Evolutionary conservation across 1,284 basidiomycete genomes (phyloP), one percentile per base, ranked within the genome.

Genomic region (Somion occarium): DNA sequence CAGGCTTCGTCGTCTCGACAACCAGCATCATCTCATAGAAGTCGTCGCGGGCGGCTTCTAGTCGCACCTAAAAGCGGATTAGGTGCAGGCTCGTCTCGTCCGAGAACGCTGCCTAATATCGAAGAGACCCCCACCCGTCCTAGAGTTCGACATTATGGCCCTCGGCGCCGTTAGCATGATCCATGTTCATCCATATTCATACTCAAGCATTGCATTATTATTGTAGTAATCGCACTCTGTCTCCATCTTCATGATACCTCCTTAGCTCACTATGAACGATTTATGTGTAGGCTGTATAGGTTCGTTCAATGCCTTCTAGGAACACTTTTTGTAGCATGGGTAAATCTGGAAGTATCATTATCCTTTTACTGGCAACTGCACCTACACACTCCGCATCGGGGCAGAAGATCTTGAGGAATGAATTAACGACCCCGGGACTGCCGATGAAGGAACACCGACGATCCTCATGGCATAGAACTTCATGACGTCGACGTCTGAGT

Each of bases 41-140:
- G 37, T 18, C 48, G 42, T 27, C 13, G 27, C 2, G 42, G 25
- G 12, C 26, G 49, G 12, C 49, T 54, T 23, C 37, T 56, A 20
- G 48, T 59, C 38, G 41, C 51, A 39, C 25, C 24, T 4, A 30
- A 44, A 7, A 46, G 49, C 11, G 49, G 48, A n/a, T 38, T 20
- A 19, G 52, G 30, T 5, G 43, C 48, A 13, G 55, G 47, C n/a
- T 38, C 56, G 3, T 27, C 52, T 15, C 48, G 55, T 18, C 38
- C 52, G 22, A 48, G 55, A 4, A 63, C 62, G 25, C 68, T 68
- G 44, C 65, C 65, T 48, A 65, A 62, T 22, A 74, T 66, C 56
- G 79, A 84, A 53, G 82, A 85, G 61, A 85, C 82, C 2, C 82
- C 82, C 25, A 85, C 82, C 18, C 72, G 79, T 53, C 82, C 82